Base-by-base conservation (phyloP, 2,329 filamentous ascomycete species). In the Aspergillus oerlinghausenensis region DNA sequence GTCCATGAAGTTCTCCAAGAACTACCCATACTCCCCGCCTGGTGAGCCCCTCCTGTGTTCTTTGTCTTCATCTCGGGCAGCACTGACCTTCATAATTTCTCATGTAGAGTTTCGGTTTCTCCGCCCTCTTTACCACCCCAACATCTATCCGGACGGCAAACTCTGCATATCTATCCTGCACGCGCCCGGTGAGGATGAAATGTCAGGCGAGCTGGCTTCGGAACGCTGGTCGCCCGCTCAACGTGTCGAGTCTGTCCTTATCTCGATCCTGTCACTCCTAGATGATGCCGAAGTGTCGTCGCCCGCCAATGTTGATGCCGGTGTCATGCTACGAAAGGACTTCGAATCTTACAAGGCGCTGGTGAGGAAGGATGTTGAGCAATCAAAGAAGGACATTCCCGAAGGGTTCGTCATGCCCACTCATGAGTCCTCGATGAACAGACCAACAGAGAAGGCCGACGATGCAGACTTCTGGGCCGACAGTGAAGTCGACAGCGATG, bases 121-220 rank as follows among this genome's bases (percentile, higher is more conserved):
- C 19, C 83, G 82, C 35, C 86, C 89, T 17, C 87, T 97, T 60
- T 91, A 86, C 77, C 93, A 99, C 73, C 93, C 93, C 3, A 99
- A 99, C 73, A 87, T 99, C 68, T 97, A 97, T 77, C 77, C 85
- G 5, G 90, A 97, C 72, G 93, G 93, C 66, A 88, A 88, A 64
- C 83, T 97, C 48, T 97, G 94, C 79, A 97, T 99, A 72, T 97
- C 92, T 49, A 99, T 99, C 67, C 85, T 99, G 10, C 93, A 99
- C 75, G 84, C 85, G 19, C 92, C 94, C 0, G 94, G 94, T 63
- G 91, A 97, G 59, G 93, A 97, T 70, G 85, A 89, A 65, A 93
- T 92, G 80, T 96, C 92, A 0, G 94, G 94, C 59, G 93, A 97
- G 75, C 77, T 84, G 42, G 93, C 94, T 6, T 88, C 88, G 57